phyloP scores from a whole-genome alignment of 371 early-diverging fungal genomes.

The Mucor circinelloides region DNA sequence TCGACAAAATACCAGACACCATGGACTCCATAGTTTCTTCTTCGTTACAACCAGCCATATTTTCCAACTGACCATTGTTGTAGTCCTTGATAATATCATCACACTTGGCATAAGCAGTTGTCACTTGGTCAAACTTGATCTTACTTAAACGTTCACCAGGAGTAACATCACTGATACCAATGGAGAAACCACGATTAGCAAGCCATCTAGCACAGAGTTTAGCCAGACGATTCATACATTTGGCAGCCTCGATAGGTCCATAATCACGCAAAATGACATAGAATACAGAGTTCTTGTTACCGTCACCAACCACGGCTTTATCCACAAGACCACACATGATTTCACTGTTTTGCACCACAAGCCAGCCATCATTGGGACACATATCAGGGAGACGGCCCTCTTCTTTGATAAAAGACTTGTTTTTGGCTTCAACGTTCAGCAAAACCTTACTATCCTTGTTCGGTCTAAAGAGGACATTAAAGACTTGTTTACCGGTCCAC shows the following conservation, averaged over 20 bases:
- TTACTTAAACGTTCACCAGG: constrained; percentile 78
- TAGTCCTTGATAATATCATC: constrained; percentile 80
- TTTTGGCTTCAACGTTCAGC: constrained; percentile 91
- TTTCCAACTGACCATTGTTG: constrained; percentile 75
- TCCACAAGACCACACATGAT: constrained; percentile 96
- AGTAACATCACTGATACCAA: constrained; percentile 98
- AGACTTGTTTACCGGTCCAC: constrained; percentile 74
- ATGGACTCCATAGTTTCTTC: constrained; percentile 91
- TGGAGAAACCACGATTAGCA: constrained; percentile 95
- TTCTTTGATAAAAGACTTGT: constrained; percentile 70
- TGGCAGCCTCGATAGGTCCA: constrained; percentile 85
- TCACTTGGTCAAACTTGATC: constrained; percentile 82
- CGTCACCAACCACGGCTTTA: constrained; percentile 96
- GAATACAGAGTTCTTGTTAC: constrained; percentile 93
- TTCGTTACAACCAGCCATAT: constrained; percentile 87
- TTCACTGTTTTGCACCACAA: constrained; percentile 92
- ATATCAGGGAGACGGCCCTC: constrained; percentile 70
- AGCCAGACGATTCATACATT: constrained; percentile 92
- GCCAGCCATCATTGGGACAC: constrained; percentile 86
- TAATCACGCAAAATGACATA: constrained; percentile 94
- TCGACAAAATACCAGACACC: constrained; percentile 89
- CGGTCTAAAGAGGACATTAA: constrained; percentile 87
- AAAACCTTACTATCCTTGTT: constrained; percentile 69
- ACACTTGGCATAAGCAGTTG: constrained; percentile 83
- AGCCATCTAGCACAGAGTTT: constrained; percentile 94